These are phyloP conservation scores for Diophrys sp. DNA, from an alignment of 73 alveolate genomes.

Conservation along the genomic window DNA sequence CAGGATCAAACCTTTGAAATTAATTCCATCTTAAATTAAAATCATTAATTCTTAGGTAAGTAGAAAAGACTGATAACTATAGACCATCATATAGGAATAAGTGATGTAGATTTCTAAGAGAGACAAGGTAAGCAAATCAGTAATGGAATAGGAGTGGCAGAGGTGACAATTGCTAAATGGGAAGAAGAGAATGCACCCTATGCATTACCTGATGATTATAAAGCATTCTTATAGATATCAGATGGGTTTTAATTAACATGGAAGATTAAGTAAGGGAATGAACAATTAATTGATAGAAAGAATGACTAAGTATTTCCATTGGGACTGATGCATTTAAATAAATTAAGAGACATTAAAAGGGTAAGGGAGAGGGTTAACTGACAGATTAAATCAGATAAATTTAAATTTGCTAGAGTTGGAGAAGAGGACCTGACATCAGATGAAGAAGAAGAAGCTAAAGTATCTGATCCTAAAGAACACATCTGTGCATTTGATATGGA, in stretches of 20 bases:
- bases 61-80: not conserved
- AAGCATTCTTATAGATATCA: constrained; percentile 73
- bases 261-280: constrained; percentile 47
- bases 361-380: constrained; percentile 1
- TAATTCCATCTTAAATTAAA: not conserved
- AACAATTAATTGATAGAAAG: constrained; percentile 6
- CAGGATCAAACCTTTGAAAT: too few species aligned
- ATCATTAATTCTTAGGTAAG: not conserved
- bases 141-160: constrained; percentile 54
- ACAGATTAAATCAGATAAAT: constrained; percentile 17
- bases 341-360: constrained; percentile 62
- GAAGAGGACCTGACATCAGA: constrained; percentile 55
- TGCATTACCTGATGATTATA: constrained; percentile 71
- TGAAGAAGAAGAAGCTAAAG: constrained; percentile 15
- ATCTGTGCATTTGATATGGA: constrained; percentile 72
- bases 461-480: constrained; percentile 9
- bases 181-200: constrained; percentile 79
- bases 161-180: constrained; percentile 55
- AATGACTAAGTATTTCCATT: constrained; percentile 60
- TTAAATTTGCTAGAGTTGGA: constrained; percentile 53
- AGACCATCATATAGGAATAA: constrained; percentile 71
- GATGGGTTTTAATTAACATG: constrained; percentile 73
- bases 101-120: constrained; percentile 71
- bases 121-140: constrained; percentile 36
- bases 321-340: constrained; percentile 75